Evolutionary conservation across 1,284 basidiomycete genomes (phyloP).

Genomic region (Ustilago vetiveriae): DNA sequence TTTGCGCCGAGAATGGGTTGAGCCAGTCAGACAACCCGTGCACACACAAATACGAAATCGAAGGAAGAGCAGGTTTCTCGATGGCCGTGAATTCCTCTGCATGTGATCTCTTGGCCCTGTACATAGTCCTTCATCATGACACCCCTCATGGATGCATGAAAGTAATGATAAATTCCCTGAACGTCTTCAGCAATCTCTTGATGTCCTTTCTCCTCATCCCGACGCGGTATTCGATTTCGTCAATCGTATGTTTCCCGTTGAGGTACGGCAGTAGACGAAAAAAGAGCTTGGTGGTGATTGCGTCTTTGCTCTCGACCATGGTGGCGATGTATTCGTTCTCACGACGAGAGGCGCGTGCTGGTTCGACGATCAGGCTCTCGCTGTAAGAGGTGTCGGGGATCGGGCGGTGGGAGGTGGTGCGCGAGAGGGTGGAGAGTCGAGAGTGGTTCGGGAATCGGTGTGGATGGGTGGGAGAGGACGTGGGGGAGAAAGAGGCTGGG

Average conservation of each 20-base stretch:
- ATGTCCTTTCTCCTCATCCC: constrained; percentile 46
- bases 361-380: constrained; percentile 77
- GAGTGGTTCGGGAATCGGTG: not conserved
- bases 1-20: constrained; percentile 28
- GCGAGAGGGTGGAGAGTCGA: not conserved
- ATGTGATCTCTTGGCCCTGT: too few species aligned
- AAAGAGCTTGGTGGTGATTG: constrained; percentile 41
- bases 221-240: constrained; percentile 61
- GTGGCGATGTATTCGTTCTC: constrained; percentile 82
- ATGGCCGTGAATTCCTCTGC: too few species aligned
- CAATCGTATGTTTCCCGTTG: constrained; percentile 64
- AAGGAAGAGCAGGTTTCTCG: too few species aligned
- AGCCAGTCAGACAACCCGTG: not conserved
- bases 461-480: not conserved
- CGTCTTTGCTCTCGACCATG: constrained; percentile 82
- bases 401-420: not conserved
- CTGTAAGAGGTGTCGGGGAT: not conserved
- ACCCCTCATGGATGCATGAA: constrained; percentile 56
- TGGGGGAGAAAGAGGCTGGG: constrained; percentile 1
- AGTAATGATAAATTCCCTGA: constrained; percentile 51
- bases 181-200: constrained; percentile 48
- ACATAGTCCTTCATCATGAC: too few species aligned
- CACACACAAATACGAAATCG: too few species aligned
- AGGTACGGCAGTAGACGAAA: constrained; percentile 60
- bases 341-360: constrained; percentile 78